Evolutionary conservation across 2,329 filamentous ascomycete species (phyloP).

Genomic region (Colletotrichum spaethianum): DNA sequence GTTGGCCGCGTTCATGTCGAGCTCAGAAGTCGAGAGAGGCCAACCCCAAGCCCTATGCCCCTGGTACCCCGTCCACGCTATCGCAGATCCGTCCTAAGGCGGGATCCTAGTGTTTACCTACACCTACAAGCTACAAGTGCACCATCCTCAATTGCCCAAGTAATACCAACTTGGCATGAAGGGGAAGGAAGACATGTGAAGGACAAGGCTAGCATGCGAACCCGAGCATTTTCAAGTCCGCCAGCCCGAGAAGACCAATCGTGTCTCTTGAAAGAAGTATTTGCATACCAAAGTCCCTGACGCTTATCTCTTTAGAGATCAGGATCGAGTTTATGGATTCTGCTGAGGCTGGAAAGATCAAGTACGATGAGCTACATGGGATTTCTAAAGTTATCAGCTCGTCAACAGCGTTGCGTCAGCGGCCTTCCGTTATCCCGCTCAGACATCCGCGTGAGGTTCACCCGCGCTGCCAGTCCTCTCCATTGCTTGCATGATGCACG

Average conservation of each 20-base stretch:
- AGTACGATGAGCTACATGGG: background rate
- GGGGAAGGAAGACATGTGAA: slow-evolving; percentile 14
- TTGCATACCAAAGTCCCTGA: background rate
- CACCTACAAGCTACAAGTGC: slow-evolving; percentile 1
- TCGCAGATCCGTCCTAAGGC: slow-evolving; percentile 15
- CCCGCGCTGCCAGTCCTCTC: slow-evolving; percentile 1
- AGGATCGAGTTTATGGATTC: background rate
- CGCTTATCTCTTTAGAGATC: background rate
- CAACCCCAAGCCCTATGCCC: slow-evolving; percentile 28
- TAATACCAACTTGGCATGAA: slow-evolving; percentile 10
- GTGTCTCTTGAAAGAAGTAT: background rate
- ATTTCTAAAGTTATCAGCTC: background rate
- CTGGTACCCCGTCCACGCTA: slow-evolving; percentile 11
- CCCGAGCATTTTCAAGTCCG: background rate
- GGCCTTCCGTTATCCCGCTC: background rate
- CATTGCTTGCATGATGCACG: background rate
- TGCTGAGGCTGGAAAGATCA: background rate
- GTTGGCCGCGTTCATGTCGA: background rate
- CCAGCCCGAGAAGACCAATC: slow-evolving; percentile 5
- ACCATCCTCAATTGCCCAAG: background rate
- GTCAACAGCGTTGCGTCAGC: slow-evolving; percentile 11
- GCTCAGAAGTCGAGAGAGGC: background rate
- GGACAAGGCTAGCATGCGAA: background rate
- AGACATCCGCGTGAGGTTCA: background rate
- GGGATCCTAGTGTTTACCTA: background rate